Base-by-base conservation (phyloP, 805 yeast genomes). In the Ogataea trehalophila region DNA sequence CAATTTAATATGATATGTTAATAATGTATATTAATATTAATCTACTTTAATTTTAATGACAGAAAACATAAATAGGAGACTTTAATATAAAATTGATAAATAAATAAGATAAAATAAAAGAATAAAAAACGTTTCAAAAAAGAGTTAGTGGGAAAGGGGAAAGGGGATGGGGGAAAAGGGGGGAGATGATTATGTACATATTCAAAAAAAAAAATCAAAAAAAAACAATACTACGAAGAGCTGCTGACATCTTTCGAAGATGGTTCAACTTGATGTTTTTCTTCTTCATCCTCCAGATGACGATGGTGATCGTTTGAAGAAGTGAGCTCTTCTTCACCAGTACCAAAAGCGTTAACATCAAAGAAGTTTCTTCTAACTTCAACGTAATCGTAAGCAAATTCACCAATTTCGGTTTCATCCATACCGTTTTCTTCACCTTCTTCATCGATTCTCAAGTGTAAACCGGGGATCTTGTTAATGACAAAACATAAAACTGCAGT, bases 321-420 rank as follows among this genome's bases (percentile, higher is more conserved):
- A 17, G 5, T 13, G 15, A 18, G 6, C 5, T n/a, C 33, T 14
- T 37, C 20, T n/a, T 31, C 48, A 23, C 17, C 44, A 3, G 36
- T 36, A 29, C 40, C 50, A 39, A 49, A 45, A 18, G 48, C 46
- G 22, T 45, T 46, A 45, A 60, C 52, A 54, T 76, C 80, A 59
- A 83, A 76, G 67, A 83, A 92, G 70, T 91, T 96, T 65, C 98
- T 80, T 68, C 98, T 81, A 14, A 92, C 95, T 72, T 92, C 99
- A 48, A 92, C 97, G 63, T 90, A 92, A 68, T 92, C 98, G 66
- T 92, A 92, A n/a, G 98, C 98, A 69, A 91, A 92, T 69, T 92
- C 99, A 44, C 98, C 99, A 57, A 92, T 87, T 70, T 92, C 97
- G 69, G 89, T 96, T 66, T 91, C 97, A 66, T 92, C 99, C 71